These are phyloP conservation scores for Pneumocystis canis DNA, from an alignment of 1,139 yeast genomes.

Conservation along the genomic window DNA sequence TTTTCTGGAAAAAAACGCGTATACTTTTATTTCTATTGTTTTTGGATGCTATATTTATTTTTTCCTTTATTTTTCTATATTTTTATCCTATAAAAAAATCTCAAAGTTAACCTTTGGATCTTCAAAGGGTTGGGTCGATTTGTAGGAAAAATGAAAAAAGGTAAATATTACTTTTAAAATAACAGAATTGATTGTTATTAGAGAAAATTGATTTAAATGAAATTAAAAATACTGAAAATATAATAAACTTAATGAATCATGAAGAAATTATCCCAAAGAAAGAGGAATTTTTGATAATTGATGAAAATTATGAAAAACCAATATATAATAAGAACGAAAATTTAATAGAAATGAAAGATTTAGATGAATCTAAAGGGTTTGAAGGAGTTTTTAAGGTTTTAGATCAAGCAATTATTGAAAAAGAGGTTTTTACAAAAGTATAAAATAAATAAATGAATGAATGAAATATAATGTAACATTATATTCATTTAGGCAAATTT, in stretches of 20 bases:
- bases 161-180: neutral
- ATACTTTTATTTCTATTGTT: neutral
- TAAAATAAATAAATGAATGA: neutral
- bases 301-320: neutral
- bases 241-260: neutral
- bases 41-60: neutral
- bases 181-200: neutral
- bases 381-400: neutral
- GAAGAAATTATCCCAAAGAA: neutral
- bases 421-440: neutral
- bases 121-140: neutral
- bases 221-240: neutral
- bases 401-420: neutral
- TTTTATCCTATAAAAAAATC: neutral
- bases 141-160: neutral
- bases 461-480: neutral
- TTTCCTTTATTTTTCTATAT: neutral
- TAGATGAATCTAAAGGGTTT: neutral
- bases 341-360: neutral
- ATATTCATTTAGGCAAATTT: neutral
- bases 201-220: neutral
- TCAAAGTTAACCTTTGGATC: neutral
- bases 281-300: neutral
- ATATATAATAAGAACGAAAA: neutral
- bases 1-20: neutral